phyloP scores from a whole-genome alignment of 2,329 filamentous ascomycete species.

The Aspergillus quadricinctus region DNA sequence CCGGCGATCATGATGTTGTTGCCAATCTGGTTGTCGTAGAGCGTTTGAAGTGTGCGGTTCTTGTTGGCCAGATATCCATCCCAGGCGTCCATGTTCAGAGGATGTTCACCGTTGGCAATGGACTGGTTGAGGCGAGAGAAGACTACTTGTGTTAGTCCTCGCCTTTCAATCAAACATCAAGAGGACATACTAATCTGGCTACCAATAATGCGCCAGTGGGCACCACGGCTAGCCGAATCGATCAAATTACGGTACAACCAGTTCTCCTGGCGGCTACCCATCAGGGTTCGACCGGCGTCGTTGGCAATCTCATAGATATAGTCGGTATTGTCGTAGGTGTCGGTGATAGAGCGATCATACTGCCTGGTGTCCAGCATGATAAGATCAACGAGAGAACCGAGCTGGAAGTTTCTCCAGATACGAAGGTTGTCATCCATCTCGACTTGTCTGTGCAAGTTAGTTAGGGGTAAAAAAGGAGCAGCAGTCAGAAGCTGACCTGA shows the following conservation, averaged over 20 bases:
- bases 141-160: conserved; percentile 1
- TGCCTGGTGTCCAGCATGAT: conserved; percentile 66
- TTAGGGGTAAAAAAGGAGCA: conserved; percentile 23
- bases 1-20: conserved; percentile 72
- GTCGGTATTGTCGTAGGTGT: conserved; percentile 56
- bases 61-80: conserved; percentile 66
- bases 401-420: conserved; percentile 63
- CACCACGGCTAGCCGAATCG: conserved; percentile 58
- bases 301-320: conserved; percentile 61
- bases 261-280: conserved; percentile 68
- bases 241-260: conserved; percentile 65
- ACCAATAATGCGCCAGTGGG: conserved; percentile 67
- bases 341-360: conserved; percentile 64
- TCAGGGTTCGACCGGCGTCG: conserved; percentile 63
- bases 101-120: conserved; percentile 34
- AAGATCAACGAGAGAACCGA: conserved; percentile 63
- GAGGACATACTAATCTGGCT: conserved; percentile 53
- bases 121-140: not conserved
- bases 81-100: conserved; percentile 56
- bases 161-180: conserved; percentile 3
- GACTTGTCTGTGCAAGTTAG: conserved; percentile 46
- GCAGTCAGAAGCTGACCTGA: conserved; percentile 34
- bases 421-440: conserved; percentile 66
- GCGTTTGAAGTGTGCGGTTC: conserved; percentile 63
- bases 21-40: conserved; percentile 63